A percentile compares a stretch with the other conserved stretches of the same genome.
These are phyloP conservation scores for Phytophthora ramorum DNA, from an alignment of 352 stramenopile genomes.

Conservation along the genomic window DNA sequence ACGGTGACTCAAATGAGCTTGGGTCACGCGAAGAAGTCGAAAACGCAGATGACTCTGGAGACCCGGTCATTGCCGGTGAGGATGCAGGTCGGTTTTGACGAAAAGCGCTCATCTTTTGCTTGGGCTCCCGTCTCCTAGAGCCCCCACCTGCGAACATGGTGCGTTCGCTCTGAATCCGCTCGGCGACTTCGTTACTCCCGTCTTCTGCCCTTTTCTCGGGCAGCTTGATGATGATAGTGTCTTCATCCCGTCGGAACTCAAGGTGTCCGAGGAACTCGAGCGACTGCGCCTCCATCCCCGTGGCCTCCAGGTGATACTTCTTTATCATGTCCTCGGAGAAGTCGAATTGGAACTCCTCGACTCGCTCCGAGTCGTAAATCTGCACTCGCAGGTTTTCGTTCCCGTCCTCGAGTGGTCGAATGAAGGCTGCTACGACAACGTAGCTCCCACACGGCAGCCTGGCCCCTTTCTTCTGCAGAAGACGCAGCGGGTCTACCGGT, in stretches of 20 bases:
- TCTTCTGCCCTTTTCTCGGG: slow-evolving; percentile 49
- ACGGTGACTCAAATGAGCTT: background rate
- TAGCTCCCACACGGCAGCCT: slow-evolving; percentile 68
- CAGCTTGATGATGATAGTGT: slow-evolving; percentile 73
- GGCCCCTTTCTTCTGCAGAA: slow-evolving; percentile 64
- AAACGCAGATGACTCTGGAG: background rate
- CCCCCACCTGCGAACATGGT: slow-evolving; percentile 28
- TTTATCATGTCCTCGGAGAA: slow-evolving; percentile 71
- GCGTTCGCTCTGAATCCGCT: slow-evolving; percentile 30
- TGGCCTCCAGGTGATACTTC: slow-evolving; percentile 55
- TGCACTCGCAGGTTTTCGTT: slow-evolving; percentile 77
- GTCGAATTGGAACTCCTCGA: slow-evolving; percentile 83
- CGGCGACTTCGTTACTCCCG: background rate
- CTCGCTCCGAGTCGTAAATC: slow-evolving; percentile 74
- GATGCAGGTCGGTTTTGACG: slow-evolving; percentile 24
- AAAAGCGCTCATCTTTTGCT: slow-evolving; percentile 7
- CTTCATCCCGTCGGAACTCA: slow-evolving; percentile 67
- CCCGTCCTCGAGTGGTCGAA: slow-evolving; percentile 69
- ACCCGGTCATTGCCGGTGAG: slow-evolving; percentile 5
- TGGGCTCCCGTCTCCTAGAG: slow-evolving; percentile 5
- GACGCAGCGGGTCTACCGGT: slow-evolving; percentile 59
- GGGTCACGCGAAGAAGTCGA: background rate
- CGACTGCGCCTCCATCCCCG: slow-evolving; percentile 44
- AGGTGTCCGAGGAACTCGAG: slow-evolving; percentile 58
- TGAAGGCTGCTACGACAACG: slow-evolving; percentile 73